These are phyloP conservation scores for Gnomoniopsis smithogilvyi DNA, from an alignment of 2,329 filamentous ascomycete genomes.

Conservation along the genomic window DNA sequence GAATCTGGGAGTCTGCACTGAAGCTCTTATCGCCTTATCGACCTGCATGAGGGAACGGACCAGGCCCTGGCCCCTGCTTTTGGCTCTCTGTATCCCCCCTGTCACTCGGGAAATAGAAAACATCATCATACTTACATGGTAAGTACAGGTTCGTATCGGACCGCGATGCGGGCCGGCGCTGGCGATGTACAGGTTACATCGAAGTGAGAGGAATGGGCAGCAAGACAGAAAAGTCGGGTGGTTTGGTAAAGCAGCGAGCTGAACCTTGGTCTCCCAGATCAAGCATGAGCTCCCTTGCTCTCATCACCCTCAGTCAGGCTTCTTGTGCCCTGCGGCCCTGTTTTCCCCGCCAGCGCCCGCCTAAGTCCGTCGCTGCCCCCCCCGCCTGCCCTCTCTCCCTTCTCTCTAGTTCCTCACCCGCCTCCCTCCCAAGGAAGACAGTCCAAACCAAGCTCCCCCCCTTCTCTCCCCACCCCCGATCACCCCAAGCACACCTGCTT, in stretches of 20 bases:
- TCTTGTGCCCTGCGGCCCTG: not conserved
- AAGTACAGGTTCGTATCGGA: not conserved
- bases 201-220: not conserved
- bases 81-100: not conserved
- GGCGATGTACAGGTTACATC: not conserved
- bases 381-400: not conserved
- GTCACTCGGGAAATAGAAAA: not conserved
- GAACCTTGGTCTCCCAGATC: conserved; percentile 8
- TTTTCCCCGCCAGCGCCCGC: not conserved
- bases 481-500: not conserved
- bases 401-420: no score
- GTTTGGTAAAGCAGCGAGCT: conserved; percentile 10
- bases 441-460: not conserved
- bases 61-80: not conserved
- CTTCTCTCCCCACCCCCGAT: not conserved
- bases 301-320: no score
- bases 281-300: not conserved
- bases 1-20: no score
- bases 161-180: not conserved
- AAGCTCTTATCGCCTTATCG: conserved; percentile 6
- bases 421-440: not conserved
- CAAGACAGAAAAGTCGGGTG: not conserved
- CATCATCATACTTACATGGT: not conserved
- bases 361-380: not conserved
- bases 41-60: not conserved